Evolutionary conservation across 768 basidiomycete genomes (phyloP), one percentile per base, ranked within the genome.

Genomic region (Lactarius akahatsu): DNA sequence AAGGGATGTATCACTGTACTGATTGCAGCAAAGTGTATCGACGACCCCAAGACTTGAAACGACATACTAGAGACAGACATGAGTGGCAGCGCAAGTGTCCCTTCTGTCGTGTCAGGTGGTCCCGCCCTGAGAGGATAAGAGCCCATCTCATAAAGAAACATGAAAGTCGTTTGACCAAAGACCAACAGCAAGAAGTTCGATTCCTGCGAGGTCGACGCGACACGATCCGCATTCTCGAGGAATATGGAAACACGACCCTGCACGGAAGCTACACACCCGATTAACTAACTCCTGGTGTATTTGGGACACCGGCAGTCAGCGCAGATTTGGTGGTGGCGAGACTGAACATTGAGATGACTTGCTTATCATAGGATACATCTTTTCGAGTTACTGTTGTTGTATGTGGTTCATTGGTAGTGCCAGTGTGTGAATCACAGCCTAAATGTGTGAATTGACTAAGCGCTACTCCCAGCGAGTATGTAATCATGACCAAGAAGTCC

Each of bases 1-100:
- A 7, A 40, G 52, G 43, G 30, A 41, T 40, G 64, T 30, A 4
- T 20, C 45, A 34, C 32, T 18, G 23, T 54, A 6, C 18, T 18
- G 52, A 6, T 55, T 54, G 52, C 52, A 16, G 10, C 23, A 65
- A 65, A 16, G 43, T 5, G 20, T 65, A 65, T 60, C 2, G 10
- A 18, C n/a, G 59, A 36, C 38, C 3, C 6, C 59, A 60, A 36
- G 64, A 65, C 10, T 38, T 55, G 11, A 26, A 11, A 20, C 30
- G 59, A 2, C 64, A 65, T 20, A n/a, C 26, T 8, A 36, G 30
- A 45, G 64, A 60, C 32, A 56, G 15, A 26, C 64, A 65, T n/a
- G 16, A n/a, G 32, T 6, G 4, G 10, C 52, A 40, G 2, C 40
- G 23, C 30, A 34, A 36, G 30, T 65, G 64, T 30, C 59, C 59